Conservation (phyloP, 2,329 filamentous ascomycete species). For the Aspergillus calidoustus region DNA sequence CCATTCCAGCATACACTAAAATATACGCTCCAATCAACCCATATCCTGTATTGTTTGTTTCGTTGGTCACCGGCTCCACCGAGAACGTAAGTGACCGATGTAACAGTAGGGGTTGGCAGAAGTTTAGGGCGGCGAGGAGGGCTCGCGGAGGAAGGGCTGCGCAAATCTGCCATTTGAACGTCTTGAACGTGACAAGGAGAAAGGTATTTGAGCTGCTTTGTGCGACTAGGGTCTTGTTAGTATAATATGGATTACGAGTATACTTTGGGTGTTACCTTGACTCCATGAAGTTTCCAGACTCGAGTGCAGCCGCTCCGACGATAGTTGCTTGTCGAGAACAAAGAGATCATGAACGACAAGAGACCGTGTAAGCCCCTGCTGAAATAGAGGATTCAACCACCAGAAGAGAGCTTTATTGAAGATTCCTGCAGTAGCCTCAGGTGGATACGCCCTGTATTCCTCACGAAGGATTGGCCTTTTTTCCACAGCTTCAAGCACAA, state of each 20-base stretch:
- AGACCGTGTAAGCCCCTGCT: slow-evolving; percentile 51
- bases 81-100: slow-evolving; percentile 43
- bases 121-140: slow-evolving; percentile 42
- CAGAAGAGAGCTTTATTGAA: slow-evolving; percentile 56
- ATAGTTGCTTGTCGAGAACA: slow-evolving; percentile 50
- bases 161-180: slow-evolving; percentile 40
- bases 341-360: slow-evolving; percentile 52
- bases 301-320: slow-evolving; percentile 46
- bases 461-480: slow-evolving; percentile 49
- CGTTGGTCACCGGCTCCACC: slow-evolving; percentile 30
- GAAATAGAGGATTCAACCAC: slow-evolving; percentile 60
- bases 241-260: not conserved
- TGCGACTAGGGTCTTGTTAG: slow-evolving; percentile 30
- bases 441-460: slow-evolving; percentile 48
- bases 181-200: slow-evolving; percentile 35
- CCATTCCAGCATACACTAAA: slow-evolving; percentile 49
- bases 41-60: slow-evolving; percentile 44
- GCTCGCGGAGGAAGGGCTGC: slow-evolving; percentile 38
- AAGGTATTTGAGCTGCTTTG: slow-evolving; percentile 34
- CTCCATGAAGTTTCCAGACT: slow-evolving; percentile 46
- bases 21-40: slow-evolving; percentile 51
- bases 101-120: slow-evolving; percentile 45
- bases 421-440: slow-evolving; percentile 58
- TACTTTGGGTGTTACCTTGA: slow-evolving; percentile 34
- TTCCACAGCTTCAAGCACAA: slow-evolving; percentile 51